Evolutionary conservation across 192 early-diverging fungal species (phyloP), one percentile per base, ranked within the genome.

Genomic region (Rhizoclosmatium globosum): DNA sequence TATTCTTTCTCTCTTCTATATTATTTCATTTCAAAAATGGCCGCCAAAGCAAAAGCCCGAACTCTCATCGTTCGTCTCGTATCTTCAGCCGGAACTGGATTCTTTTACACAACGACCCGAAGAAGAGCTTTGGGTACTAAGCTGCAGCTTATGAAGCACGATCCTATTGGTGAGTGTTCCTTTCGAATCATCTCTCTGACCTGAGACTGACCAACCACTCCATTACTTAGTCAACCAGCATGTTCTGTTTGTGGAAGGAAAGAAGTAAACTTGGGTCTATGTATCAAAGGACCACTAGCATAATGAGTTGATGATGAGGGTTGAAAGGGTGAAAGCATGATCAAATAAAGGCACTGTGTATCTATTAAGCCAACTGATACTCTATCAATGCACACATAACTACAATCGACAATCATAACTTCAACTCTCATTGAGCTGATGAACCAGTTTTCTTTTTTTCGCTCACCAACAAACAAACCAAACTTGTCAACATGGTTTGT

Each of bases 141-240:
- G 78, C 85, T 99, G 64, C 89, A 92, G 45, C 89, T 95, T 79
- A 95, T 95, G 92, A 99, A 99, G 89, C 94, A 92, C 78, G 97
- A 99, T 85, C 97, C 97, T 47, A 86, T 91, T 74, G 93, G 92
- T 94, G 87, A 58, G 79, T 19, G 47, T 13, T 53, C 43, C 47
- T 46, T 47, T 75, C 23, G 4, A 42, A 39, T 17, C 31, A 31
- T 31, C 31, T 31, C 31, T 31, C 31, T 31, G 31, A 56, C 50
- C 15, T 47, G 48, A 13, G 31, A 15, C 9, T 59, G 43, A 13
- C 64, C 31, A 21, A 45, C 2, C 19, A 9, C 31, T 31, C 31
- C 31, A 31, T 0, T 31, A 31, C 31, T 31, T 78, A 94, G 94
- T 93, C 56, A 95, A 94, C 81, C 89, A 92, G 81, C 95, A 94